A percentile compares a stretch with the other conserved stretches of the same genome.
Conservation (phyloP, 176 grass and related monocot genomes). For the Oryza australiensis region DNA sequence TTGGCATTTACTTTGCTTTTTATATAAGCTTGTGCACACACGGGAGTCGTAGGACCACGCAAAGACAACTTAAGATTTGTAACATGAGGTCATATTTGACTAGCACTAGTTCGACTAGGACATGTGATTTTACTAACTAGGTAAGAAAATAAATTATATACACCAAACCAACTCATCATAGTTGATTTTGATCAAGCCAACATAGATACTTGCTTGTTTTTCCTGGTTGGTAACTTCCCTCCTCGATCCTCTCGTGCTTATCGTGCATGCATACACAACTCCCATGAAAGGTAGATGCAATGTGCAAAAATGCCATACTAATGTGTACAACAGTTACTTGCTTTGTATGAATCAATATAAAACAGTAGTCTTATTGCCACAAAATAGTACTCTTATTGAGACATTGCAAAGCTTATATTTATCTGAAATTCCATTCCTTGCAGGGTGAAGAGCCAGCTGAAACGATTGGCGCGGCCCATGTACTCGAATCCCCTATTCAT, state of each 20-base stretch:
- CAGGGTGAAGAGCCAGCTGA: conserved; percentile 98
- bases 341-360: neutral
- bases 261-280: neutral
- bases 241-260: no score
- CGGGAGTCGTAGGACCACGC: no score
- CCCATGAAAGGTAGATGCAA: neutral
- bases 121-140: no score
- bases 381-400: neutral
- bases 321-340: neutral
- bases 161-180: no score
- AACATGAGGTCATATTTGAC: neutral
- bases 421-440: neutral
- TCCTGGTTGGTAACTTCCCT: neutral
- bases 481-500: conserved; percentile 93
- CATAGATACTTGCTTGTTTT: neutral
- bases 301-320: neutral
- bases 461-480: conserved; percentile 90
- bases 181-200: no score
- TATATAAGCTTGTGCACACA: no score
- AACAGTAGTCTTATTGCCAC: neutral
- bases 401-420: neutral
- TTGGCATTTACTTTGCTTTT: neutral
- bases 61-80: neutral
- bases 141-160: no score
- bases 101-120: neutral